These are phyloP conservation scores for Ulmus americana DNA, from an alignment of 331 rosid genomes.

Conservation along the genomic window DNA sequence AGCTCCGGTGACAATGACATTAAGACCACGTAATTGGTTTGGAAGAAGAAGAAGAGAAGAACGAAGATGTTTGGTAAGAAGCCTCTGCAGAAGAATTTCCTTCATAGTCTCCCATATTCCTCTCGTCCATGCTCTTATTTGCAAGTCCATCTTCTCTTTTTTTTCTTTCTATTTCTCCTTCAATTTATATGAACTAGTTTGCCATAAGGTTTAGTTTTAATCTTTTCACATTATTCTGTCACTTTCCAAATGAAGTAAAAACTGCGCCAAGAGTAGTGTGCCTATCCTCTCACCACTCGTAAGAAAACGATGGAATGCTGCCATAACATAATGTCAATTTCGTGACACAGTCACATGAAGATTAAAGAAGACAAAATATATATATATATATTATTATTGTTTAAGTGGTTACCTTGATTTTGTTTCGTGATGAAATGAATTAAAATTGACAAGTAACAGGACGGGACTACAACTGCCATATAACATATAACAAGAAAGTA, in stretches of 20 bases:
- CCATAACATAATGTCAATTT: background rate
- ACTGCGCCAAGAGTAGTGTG: background rate
- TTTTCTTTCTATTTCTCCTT: background rate
- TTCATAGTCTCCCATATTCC: constrained; percentile 19
- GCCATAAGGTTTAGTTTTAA: constrained; percentile 6
- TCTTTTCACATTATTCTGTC: constrained; percentile 8
- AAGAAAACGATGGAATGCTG: background rate
- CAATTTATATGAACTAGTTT: background rate
- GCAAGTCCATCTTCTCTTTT: constrained; percentile 10
- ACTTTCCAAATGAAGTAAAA: constrained; percentile 7
- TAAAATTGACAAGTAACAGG: too few relatives aligned
- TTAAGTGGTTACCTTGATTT: too few relatives aligned
- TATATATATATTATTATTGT: too few relatives aligned
- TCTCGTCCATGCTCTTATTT: constrained; percentile 18
- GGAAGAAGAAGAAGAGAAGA: constrained; percentile 14
- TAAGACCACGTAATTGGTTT: constrained; percentile 8
- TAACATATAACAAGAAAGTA: too few relatives aligned
- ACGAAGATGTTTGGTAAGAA: constrained; percentile 7
- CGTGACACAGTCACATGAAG: background rate
- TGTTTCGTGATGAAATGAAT: too few relatives aligned
- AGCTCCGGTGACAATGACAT: constrained; percentile 23
- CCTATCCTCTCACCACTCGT: too few relatives aligned
- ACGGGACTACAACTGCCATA: too few relatives aligned
- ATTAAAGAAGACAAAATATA: background rate
- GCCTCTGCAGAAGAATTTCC: constrained; percentile 16